A percentile compares a stretch with the other conserved stretches of the same genome.
phyloP scores from a whole-genome alignment of 345 rosid genomes.

The Populus alba region DNA sequence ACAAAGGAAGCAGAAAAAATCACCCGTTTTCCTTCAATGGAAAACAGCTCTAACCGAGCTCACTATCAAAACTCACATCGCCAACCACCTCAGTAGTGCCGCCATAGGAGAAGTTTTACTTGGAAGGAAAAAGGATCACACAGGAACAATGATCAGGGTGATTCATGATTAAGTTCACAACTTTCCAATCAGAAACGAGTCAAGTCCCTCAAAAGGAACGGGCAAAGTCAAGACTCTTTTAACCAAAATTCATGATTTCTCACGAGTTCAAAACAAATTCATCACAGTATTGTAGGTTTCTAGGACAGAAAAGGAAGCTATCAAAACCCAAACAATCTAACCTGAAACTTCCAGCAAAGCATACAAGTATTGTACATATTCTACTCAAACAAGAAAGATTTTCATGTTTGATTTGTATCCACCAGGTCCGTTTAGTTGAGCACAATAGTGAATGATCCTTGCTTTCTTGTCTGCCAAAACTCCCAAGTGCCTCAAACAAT shows the following conservation, averaged over 20 bases:
- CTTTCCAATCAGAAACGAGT: too few relatives aligned
- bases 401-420: not conserved
- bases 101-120: too few relatives aligned
- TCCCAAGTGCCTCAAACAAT: not conserved
- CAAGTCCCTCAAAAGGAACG: too few relatives aligned
- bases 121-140: too few relatives aligned
- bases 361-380: conserved; percentile 13
- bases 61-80: too few relatives aligned
- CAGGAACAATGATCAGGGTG: too few relatives aligned
- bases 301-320: not conserved
- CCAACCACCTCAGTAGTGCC: too few relatives aligned
- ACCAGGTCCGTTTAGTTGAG: conserved; percentile 15
- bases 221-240: too few relatives aligned
- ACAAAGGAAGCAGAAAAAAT: too few relatives aligned
- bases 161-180: too few relatives aligned
- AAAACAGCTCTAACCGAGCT: too few relatives aligned
- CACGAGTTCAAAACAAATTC: not conserved
- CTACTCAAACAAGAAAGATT: conserved; percentile 11
- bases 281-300: not conserved
- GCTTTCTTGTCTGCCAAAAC: conserved; percentile 3
- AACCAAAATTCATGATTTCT: conserved; percentile 5
- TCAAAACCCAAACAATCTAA: not conserved
- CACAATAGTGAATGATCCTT: not conserved
- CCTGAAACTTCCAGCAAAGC: conserved; percentile 4
- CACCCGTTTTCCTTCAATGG: too few relatives aligned